Evolutionary conservation across 164 flowering plant genomes (phyloP).

Genomic region (Nymphaea thermarum): DNA sequence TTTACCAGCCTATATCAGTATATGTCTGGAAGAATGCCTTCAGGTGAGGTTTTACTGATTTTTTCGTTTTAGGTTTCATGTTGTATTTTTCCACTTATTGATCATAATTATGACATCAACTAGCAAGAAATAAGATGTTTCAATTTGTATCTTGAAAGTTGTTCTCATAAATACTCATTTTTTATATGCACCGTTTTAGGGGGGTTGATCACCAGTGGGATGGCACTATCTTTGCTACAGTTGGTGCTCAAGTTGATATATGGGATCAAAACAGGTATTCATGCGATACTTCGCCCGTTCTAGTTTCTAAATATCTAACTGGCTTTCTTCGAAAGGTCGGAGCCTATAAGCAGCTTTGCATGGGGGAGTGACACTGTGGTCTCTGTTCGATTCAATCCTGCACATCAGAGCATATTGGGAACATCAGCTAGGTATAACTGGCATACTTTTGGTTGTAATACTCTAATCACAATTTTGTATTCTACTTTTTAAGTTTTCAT

Average conservation of each 20-base stretch:
- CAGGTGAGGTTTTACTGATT: conserved; percentile 32
- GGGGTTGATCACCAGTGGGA: conserved; percentile 91
- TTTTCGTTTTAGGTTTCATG: background rate
- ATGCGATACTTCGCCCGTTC: background rate
- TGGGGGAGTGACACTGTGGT: conserved; percentile 73
- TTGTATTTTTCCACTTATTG: background rate
- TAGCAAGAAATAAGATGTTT: background rate
- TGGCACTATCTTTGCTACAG: conserved; percentile 83
- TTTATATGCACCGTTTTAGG: conserved; percentile 19
- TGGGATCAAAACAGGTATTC: conserved; percentile 92
- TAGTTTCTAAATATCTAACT: background rate
- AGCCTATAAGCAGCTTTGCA: conserved; percentile 67
- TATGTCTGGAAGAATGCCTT: conserved; percentile 75
- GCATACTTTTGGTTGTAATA: background rate
- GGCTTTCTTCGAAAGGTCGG: conserved; percentile 39
- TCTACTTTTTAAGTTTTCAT: background rate
- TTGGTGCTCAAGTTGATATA: conserved; percentile 87
- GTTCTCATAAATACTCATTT: background rate
- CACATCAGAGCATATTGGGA: conserved; percentile 73
- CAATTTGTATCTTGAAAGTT: background rate
- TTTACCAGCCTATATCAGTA: conserved; percentile 58
- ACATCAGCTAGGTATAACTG: conserved; percentile 58
- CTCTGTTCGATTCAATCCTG: conserved; percentile 88
- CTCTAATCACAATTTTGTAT: background rate
- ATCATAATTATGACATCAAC: background rate